These are phyloP conservation scores for Hypoxylon sp. DNA, from an alignment of 2,329 filamentous ascomycete species.

Conservation along the genomic window DNA sequence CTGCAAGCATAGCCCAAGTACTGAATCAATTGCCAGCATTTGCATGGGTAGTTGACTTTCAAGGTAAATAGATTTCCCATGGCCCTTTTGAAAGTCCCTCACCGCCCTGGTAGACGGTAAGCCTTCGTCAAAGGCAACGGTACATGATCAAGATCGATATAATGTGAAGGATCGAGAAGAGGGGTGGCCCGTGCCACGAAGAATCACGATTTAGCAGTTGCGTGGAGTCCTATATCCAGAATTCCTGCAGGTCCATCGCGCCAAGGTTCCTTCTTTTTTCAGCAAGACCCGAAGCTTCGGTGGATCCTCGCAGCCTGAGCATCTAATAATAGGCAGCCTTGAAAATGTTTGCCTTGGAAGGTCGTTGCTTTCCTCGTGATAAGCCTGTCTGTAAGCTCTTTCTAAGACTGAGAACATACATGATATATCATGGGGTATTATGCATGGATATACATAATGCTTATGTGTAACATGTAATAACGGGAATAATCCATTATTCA, in stretches of 20 bases:
- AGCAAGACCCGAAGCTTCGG: slow-evolving; percentile 35
- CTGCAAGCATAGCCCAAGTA: slow-evolving; percentile 11
- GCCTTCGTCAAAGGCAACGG: background rate
- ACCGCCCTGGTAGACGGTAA: background rate
- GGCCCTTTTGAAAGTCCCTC: background rate
- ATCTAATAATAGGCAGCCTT: slow-evolving; percentile 37
- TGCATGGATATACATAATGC: slow-evolving; percentile 12
- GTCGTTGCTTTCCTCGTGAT: slow-evolving; percentile 5
- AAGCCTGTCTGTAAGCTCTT: slow-evolving; percentile 20
- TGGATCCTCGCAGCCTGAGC: slow-evolving; percentile 30
- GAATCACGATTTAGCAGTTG: slow-evolving; percentile 33
- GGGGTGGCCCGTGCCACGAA: slow-evolving; percentile 17
- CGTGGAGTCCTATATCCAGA: slow-evolving; percentile 19
- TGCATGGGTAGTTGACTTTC: background rate
- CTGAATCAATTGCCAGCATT: background rate
- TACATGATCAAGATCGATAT: slow-evolving; percentile 1
- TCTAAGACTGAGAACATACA: too few relatives aligned
- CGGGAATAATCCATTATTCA: background rate
- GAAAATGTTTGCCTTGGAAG: background rate
- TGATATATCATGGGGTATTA: slow-evolving; percentile 8
- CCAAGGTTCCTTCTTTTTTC: slow-evolving; percentile 19
- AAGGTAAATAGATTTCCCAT: background rate
- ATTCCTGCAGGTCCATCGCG: slow-evolving; percentile 26
- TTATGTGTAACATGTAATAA: slow-evolving; percentile 2
- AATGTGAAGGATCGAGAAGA: background rate